Percentiles rank a stretch among this genome's conserved stretches.
These are phyloP conservation scores for Articulospora tetracladia DNA, from an alignment of 495 filamentous ascomycete genomes.

Conservation along the genomic window DNA sequence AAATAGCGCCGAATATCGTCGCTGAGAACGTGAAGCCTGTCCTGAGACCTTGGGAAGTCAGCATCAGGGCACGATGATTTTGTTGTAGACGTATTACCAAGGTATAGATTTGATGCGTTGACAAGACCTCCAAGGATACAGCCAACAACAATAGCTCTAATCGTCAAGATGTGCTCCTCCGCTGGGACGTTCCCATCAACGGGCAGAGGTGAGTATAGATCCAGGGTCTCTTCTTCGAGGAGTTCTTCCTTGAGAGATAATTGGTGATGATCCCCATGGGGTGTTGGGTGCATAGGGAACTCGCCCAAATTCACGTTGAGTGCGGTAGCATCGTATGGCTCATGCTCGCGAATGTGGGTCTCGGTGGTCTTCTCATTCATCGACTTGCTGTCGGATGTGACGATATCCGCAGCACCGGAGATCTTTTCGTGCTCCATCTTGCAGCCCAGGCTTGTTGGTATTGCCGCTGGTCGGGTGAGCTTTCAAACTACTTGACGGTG, in stretches of 20 bases:
- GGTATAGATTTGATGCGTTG: conserved; percentile 62
- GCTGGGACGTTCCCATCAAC: background rate
- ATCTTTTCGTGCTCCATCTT: conserved; percentile 8
- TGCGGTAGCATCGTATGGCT: background rate
- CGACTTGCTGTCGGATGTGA: conserved; percentile 2
- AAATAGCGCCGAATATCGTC: conserved; percentile 57
- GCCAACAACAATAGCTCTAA: conserved; percentile 54
- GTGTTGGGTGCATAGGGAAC: background rate
- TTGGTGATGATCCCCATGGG: conserved; percentile 1
- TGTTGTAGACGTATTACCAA: conserved; percentile 37
- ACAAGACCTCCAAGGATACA: conserved; percentile 55
- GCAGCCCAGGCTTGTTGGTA: background rate
- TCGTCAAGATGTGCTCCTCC: conserved; percentile 49
- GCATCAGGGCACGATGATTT: background rate
- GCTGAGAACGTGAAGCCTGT: conserved; percentile 63
- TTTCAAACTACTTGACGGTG: background rate
- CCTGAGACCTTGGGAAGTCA: conserved; percentile 48
- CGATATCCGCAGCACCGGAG: background rate
- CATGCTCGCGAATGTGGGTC: background rate
- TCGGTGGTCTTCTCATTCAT: conserved; percentile 6
- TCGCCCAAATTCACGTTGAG: conserved; percentile 6
- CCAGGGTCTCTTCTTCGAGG: background rate
- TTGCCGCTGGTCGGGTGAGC: background rate
- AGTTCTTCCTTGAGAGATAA: conserved; percentile 10
- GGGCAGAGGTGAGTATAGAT: conserved; percentile 10